Conservation (phyloP, 164 flowering plant genomes). For the Magnolia sinica region DNA sequence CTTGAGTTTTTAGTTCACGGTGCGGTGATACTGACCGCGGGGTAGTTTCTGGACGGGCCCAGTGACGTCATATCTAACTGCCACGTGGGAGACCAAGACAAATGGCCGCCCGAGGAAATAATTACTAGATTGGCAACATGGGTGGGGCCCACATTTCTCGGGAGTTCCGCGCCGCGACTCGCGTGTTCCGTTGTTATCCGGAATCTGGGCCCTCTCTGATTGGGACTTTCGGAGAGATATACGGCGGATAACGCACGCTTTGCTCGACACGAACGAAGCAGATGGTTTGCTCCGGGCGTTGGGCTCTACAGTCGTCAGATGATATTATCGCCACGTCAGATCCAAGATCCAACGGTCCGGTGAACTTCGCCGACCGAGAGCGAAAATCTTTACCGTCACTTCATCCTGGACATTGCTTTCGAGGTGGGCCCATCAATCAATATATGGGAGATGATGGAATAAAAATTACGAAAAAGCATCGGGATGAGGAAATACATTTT, state of each 20-base stretch:
- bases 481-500: background rate
- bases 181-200: constrained; percentile 12
- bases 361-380: background rate
- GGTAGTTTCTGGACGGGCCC: background rate
- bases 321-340: background rate
- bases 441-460: background rate
- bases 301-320: background rate
- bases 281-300: background rate
- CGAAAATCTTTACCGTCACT: background rate
- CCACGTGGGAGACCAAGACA: constrained; percentile 36
- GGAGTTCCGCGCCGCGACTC: constrained; percentile 55
- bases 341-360: background rate
- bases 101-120: constrained; percentile 33
- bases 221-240: background rate
- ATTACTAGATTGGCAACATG: constrained; percentile 28
- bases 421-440: background rate
- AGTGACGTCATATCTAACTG: background rate
- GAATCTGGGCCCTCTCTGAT: background rate
- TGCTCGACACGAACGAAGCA: background rate
- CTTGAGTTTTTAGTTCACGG: background rate
- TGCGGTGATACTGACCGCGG: background rate
- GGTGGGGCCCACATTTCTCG: constrained; percentile 46
- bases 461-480: background rate
- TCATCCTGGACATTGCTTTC: background rate
- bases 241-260: background rate